Evolutionary conservation across 2,329 filamentous ascomycete species (phyloP).

Genomic region (Pezicula radicicola): DNA sequence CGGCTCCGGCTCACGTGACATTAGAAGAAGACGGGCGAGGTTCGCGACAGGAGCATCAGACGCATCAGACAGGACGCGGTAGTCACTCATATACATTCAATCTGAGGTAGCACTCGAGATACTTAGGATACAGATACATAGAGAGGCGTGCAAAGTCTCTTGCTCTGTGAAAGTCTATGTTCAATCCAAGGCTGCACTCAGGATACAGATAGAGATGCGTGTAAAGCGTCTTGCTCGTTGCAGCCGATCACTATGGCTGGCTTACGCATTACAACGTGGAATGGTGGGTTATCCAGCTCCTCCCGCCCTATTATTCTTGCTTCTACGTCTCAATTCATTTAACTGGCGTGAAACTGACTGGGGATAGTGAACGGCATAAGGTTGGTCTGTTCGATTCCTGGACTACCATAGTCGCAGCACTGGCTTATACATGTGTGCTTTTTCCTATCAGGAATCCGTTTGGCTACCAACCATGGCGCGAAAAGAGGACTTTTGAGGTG

Average conservation of each 20-base stretch:
- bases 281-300: constrained; percentile 51
- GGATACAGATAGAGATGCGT: too few relatives aligned
- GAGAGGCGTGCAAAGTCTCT: background rate
- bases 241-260: constrained; percentile 47
- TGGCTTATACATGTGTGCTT: background rate
- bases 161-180: too few relatives aligned
- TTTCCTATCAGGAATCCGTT: constrained; percentile 65
- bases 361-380: constrained; percentile 73
- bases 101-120: too few relatives aligned
- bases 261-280: constrained; percentile 83
- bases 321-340: background rate
- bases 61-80: too few relatives aligned
- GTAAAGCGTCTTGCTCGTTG: too few relatives aligned
- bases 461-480: constrained; percentile 79
- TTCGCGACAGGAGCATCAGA: background rate
- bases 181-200: too few relatives aligned
- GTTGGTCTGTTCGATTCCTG: constrained; percentile 33
- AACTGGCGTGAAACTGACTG: constrained; percentile 9
- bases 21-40: background rate
- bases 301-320: background rate
- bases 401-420: background rate
- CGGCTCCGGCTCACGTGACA: background rate
- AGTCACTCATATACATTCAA: too few relatives aligned
- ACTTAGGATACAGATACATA: too few relatives aligned
- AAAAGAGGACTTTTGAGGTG: constrained; percentile 67